Conservation (phyloP, 2,329 filamentous ascomycete genomes). For the Phialophora tarda region DNA sequence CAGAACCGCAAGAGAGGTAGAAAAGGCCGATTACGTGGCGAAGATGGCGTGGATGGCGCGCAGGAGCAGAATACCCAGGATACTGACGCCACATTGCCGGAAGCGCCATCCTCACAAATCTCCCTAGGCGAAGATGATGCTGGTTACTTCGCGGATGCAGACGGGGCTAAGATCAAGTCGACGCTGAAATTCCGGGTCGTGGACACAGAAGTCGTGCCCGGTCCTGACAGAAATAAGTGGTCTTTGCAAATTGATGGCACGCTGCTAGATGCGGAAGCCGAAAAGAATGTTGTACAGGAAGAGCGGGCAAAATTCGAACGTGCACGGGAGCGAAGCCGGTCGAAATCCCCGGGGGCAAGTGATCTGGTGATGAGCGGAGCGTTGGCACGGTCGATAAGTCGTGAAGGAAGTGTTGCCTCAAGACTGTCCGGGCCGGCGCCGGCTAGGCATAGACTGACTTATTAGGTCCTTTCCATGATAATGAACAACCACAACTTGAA, state of each 20-base stretch:
- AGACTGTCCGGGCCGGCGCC: constrained; percentile 27
- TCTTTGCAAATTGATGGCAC: constrained; percentile 88
- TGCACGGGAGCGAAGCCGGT: constrained; percentile 46
- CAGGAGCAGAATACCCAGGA: constrained; percentile 53
- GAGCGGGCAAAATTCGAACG: constrained; percentile 53
- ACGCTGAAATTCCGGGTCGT: constrained; percentile 77
- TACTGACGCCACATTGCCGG: constrained; percentile 12
- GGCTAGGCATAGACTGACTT: constrained; percentile 26
- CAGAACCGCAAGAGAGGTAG: constrained; percentile 41
- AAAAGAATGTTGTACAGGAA: constrained; percentile 63
- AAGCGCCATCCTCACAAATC: constrained; percentile 1
- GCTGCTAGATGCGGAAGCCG: constrained; percentile 73
- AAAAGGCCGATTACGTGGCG: constrained; percentile 44
- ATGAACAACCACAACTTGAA: neutral
- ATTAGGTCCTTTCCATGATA: constrained; percentile 12
- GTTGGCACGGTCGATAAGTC: constrained; percentile 27
- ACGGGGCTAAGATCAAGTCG: constrained; percentile 72
- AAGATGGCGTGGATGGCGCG: constrained; percentile 48
- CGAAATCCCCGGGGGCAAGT: constrained; percentile 30
- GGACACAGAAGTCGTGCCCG: constrained; percentile 76
- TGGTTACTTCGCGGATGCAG: constrained; percentile 77
- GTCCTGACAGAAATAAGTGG: constrained; percentile 73
- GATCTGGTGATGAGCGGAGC: constrained; percentile 35
- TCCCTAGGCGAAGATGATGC: constrained; percentile 57
- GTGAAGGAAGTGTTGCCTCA: constrained; percentile 33